Evolutionary conservation across 1,139 yeast species (phyloP).

Genomic region (Blastobotrys proliferans): DNA sequence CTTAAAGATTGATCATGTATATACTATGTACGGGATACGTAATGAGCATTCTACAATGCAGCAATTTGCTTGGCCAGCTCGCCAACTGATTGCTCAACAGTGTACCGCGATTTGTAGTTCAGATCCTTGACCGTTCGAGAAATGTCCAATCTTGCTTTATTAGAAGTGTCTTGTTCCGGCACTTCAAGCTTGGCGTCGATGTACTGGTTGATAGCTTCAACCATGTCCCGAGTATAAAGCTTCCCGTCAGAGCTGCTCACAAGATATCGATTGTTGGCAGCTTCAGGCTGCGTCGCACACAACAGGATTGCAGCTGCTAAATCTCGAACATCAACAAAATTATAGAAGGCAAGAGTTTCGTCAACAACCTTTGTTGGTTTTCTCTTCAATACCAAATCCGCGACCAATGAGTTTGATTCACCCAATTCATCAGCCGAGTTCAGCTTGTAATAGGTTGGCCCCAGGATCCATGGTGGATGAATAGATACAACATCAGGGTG

Average conservation of each 20-base stretch:
- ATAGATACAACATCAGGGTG: not conserved
- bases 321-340: constrained; percentile 5
- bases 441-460: not conserved
- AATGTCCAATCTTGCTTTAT: constrained; percentile 1
- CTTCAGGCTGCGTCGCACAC: not conserved
- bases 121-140: not conserved
- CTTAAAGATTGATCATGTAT: too few relatives aligned
- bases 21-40: too few relatives aligned
- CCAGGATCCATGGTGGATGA: constrained; percentile 2
- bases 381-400: not conserved
- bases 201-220: not conserved
- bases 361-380: not conserved
- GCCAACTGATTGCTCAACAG: not conserved
- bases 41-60: too few relatives aligned
- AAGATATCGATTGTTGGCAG: not conserved
- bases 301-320: constrained; percentile 2
- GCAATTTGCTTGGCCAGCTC: not conserved
- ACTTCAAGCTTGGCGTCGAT: not conserved
- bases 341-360: not conserved
- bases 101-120: not conserved
- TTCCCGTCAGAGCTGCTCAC: not conserved
- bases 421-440: not conserved
- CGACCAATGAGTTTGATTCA: not conserved
- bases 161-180: not conserved
- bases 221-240: not conserved